These are phyloP conservation scores for Fusarium bactridioides DNA, from an alignment of 2,329 filamentous ascomycete genomes.

Conservation along the genomic window DNA sequence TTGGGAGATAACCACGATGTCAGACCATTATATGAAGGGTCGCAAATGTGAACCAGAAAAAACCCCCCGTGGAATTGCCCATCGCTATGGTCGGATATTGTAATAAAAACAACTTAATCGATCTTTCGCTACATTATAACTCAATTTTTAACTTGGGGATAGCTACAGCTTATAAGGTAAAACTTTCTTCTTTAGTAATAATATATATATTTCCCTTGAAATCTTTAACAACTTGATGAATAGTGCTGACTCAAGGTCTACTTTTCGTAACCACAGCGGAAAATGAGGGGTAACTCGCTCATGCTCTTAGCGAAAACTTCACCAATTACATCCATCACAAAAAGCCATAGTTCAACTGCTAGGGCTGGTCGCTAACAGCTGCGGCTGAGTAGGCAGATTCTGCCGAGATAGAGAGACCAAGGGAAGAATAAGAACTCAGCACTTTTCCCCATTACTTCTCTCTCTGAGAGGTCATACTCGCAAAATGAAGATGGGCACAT, in stretches of 20 bases:
- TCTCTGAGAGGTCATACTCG: fast-evolving
- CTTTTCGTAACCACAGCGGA: not conserved
- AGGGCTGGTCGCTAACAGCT: not conserved
- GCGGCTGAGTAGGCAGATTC: not conserved
- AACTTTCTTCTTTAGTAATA: too few relatives aligned
- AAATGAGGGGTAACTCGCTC: not conserved
- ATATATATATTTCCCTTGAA: not conserved
- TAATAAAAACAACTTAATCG: too few relatives aligned
- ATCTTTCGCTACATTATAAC: too few relatives aligned
- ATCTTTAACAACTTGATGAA: not conserved
- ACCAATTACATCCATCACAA: not conserved
- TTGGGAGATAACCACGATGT: not conserved
- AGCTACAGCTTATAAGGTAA: too few relatives aligned
- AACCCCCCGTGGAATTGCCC: not conserved
- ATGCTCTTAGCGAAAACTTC: not conserved
- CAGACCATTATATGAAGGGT: slow-evolving; percentile 9
- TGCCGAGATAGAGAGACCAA: fast-evolving
- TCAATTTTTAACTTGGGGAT: too few relatives aligned
- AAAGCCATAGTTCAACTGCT: not conserved
- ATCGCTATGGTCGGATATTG: not conserved
- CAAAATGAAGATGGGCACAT: not conserved
- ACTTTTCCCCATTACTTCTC: not conserved
- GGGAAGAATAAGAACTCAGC: fast-evolving
- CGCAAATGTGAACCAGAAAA: not conserved
- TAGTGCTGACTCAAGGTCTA: not conserved